Conservation (phyloP, 345 rosid species). For the Lepidium didymum region DNA sequence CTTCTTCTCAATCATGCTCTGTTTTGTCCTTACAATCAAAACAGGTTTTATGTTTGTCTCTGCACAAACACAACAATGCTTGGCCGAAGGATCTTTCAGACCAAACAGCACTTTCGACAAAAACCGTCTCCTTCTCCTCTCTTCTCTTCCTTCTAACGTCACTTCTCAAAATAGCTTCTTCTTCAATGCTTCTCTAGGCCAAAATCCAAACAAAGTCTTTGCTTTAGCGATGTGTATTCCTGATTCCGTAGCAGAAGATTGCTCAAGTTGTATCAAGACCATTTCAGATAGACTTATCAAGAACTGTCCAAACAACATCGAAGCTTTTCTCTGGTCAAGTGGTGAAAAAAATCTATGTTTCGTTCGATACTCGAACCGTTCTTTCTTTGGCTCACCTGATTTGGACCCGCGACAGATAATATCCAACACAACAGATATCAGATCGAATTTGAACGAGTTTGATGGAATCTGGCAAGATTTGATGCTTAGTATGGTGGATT, state of each 20-base stretch:
- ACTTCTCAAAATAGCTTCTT: constrained; percentile 13
- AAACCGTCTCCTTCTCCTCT: constrained; percentile 12
- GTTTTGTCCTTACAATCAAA: not conserved
- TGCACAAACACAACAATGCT: not conserved
- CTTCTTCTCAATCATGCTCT: not conserved
- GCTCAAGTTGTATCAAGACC: constrained; percentile 14
- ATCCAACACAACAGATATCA: constrained; percentile 1
- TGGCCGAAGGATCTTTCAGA: not conserved
- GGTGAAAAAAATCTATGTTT: constrained; percentile 1
- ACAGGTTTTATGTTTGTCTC: not conserved
- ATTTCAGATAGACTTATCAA: not conserved
- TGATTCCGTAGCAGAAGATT: constrained; percentile 2
- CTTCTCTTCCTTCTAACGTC: constrained; percentile 22
- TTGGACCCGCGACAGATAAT: not conserved
- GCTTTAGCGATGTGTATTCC: constrained; percentile 16
- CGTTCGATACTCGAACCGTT: constrained; percentile 19
- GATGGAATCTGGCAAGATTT: not conserved
- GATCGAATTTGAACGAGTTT: not conserved
- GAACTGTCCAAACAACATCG: constrained; percentile 16
- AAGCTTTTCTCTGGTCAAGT: constrained; percentile 19
- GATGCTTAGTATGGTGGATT: not conserved
- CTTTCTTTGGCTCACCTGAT: constrained; percentile 6
- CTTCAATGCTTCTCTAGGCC: constrained; percentile 18
- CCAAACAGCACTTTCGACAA: constrained; percentile 1
- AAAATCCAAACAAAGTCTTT: constrained; percentile 10